These are phyloP conservation scores for Berkeleyomyces rouxiae DNA, from an alignment of 2,329 filamentous ascomycete species.

Conservation along the genomic window DNA sequence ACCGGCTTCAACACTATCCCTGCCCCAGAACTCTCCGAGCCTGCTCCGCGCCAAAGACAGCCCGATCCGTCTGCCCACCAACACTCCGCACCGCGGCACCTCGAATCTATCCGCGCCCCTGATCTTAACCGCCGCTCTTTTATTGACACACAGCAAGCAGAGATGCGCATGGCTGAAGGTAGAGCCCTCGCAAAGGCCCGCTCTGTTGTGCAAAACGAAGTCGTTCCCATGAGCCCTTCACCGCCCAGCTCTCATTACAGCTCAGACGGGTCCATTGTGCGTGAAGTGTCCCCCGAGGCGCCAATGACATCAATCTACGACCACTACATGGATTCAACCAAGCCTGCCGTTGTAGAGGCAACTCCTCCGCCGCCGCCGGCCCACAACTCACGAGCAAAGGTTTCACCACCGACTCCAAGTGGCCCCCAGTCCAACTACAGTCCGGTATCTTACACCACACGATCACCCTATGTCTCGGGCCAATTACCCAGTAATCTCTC, in stretches of 20 bases:
- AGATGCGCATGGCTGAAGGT: constrained; percentile 45
- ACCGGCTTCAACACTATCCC: constrained; percentile 30
- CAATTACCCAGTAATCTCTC: constrained; percentile 13
- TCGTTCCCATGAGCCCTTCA: constrained; percentile 4
- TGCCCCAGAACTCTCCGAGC: not conserved
- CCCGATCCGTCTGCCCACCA: constrained; percentile 16
- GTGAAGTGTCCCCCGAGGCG: constrained; percentile 10
- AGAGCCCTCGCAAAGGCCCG: constrained; percentile 37
- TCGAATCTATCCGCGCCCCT: constrained; percentile 25
- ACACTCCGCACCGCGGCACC: constrained; percentile 21
- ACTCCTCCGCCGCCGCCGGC: not conserved
- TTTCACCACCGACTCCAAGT: not conserved
- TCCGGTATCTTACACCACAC: constrained; percentile 1
- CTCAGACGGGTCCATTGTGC: constrained; percentile 6
- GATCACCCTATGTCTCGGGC: constrained; percentile 3
- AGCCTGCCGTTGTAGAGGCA: not conserved
- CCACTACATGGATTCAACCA: not conserved
- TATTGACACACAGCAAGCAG: constrained; percentile 40
- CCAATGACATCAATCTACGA: constrained; percentile 3
- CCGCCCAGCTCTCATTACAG: constrained; percentile 9
- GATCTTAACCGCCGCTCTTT: constrained; percentile 41
- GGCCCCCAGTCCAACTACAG: constrained; percentile 8
- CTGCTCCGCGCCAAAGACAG: constrained; percentile 18
- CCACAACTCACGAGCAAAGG: not conserved
- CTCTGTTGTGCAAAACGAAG: not conserved